A percentile compares a stretch with the other conserved stretches of the same genome.
Conservation (phyloP, 805 yeast genomes). For the Blastobotrys muscicola region DNA sequence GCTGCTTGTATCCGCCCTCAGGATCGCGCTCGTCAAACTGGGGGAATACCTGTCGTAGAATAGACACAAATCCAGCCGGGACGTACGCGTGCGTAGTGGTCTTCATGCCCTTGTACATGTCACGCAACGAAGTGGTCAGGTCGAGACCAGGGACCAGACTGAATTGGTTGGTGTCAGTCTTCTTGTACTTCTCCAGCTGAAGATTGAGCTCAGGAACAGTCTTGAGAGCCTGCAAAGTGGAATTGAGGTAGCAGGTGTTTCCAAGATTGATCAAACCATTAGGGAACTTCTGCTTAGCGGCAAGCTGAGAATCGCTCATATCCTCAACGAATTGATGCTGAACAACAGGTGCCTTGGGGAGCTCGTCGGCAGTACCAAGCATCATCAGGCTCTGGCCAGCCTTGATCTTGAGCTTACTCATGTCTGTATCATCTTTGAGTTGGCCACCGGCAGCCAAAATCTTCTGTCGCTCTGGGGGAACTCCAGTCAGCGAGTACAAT, state of each 20-base stretch:
- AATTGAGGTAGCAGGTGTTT: conserved; percentile 69
- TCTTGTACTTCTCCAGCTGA: conserved; percentile 33
- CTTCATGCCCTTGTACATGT: conserved; percentile 24
- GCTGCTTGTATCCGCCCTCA: conserved; percentile 76
- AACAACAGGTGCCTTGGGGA: conserved; percentile 37
- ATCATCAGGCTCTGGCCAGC: conserved; percentile 70
- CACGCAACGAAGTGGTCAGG: conserved; percentile 26
- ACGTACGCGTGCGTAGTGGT: conserved; percentile 38
- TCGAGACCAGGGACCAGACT: conserved; percentile 9
- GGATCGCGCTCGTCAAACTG: conserved; percentile 74
- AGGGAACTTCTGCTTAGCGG: conserved; percentile 37
- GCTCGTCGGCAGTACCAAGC: conserved; percentile 78
- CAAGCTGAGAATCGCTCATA: conserved; percentile 37
- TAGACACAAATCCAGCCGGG: conserved; percentile 55
- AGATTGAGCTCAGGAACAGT: conserved; percentile 40
- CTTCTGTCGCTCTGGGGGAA: conserved; percentile 87
- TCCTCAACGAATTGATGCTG: conserved; percentile 62
- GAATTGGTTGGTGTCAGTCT: not conserved
- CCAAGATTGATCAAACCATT: conserved; percentile 63
- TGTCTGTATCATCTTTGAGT: conserved; percentile 56
- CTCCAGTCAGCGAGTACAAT: conserved; percentile 63
- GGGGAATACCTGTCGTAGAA: conserved; percentile 56
- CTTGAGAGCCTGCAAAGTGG: conserved; percentile 51
- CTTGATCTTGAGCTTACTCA: conserved; percentile 47
- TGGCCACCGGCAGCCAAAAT: conserved; percentile 85